These are phyloP conservation scores for Exophiala phaeomuriformis DNA, from an alignment of 2,329 filamentous ascomycete species.

Conservation along the genomic window DNA sequence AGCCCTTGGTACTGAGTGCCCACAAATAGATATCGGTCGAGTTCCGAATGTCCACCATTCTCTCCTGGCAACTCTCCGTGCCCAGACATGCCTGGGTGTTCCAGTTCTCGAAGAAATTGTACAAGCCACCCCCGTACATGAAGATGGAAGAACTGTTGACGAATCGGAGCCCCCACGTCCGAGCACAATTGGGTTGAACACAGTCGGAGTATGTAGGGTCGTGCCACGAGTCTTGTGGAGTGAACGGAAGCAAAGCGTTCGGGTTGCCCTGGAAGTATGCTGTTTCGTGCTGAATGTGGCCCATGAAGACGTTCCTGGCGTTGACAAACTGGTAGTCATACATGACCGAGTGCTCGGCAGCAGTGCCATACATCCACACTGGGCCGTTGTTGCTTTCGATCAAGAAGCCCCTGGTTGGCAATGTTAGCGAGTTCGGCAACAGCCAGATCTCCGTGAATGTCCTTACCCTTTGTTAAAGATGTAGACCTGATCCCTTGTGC, in stretches of 20 bases:
- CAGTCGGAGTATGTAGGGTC: constrained; percentile 49
- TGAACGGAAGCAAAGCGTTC: constrained; percentile 52
- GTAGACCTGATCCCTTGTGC: constrained; percentile 55
- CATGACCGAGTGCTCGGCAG: constrained; percentile 59
- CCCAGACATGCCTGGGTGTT: constrained; percentile 32
- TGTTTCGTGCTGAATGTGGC: constrained; percentile 61
- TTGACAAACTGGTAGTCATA: constrained; percentile 63
- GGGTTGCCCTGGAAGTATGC: constrained; percentile 65
- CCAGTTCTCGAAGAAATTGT: constrained; percentile 55
- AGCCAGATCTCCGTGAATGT: background rate
- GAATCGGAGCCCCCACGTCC: constrained; percentile 59
- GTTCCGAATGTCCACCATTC: constrained; percentile 24
- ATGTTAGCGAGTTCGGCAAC: constrained; percentile 3
- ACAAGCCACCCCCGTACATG: constrained; percentile 58
- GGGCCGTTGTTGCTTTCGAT: constrained; percentile 33
- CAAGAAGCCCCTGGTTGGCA: constrained; percentile 36
- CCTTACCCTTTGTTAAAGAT: constrained; percentile 45
- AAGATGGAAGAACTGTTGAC: constrained; percentile 49
- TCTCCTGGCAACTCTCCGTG: constrained; percentile 25
- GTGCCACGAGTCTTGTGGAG: constrained; percentile 35
- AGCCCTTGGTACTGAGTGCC: constrained; percentile 24
- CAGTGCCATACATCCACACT: constrained; percentile 58
- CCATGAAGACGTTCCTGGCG: constrained; percentile 56
- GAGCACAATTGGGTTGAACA: constrained; percentile 30
- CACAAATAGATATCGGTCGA: constrained; percentile 23